Base-by-base conservation (phyloP, 352 stramenopile genomes). In the Pythium aquatile region DNA sequence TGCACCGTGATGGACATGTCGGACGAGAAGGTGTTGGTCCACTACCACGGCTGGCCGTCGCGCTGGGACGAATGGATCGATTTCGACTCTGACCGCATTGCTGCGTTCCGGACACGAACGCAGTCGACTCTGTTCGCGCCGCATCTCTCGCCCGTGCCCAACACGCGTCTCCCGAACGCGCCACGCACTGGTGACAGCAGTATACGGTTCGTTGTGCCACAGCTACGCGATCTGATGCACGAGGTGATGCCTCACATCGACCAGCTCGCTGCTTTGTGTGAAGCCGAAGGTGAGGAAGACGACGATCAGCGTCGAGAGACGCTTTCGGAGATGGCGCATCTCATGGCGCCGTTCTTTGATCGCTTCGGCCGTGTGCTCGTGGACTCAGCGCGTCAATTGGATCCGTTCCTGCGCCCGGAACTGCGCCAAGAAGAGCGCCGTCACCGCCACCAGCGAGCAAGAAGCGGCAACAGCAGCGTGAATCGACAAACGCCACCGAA, bases 21-120 rank as follows among this genome's bases (percentile, higher is more conserved):
- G 0, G 71, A 82, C 9, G 81, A 90, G 29, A 88, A 98, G 60
- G 68, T 99, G 32, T 69, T 98, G 17, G 83, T 99, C 29, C 96
- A 99, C 69, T 99, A 99, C 73, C 98, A 99, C 60, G 96, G 96
- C 11, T 99, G 97, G 97, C 96, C 97, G 1, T 81, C 92, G 33
- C 84, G 97, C 6, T 99, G 97, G 97, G 96, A 99, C 74, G 97
- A 99, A 73, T 99, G 95, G 94, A 92, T 99, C 56, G 79, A 97
- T 48, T 91, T 90, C 47, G 86, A 98, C 72, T 99, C 96, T 42
- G 81, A 91, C 24, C 83, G 97, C 7, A 91, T 99, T 44, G 91
- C 96, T 0, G 94, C 96, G 0, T 99, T 99, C 72, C 87, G 97
- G 5, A 98, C 96, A 8, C 79, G 94, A 3, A 99, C 97, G 0